Percentiles rank a stretch among this genome's conserved stretches.
Conservation (phyloP, 768 basidiomycete species). For the Russula sp. region DNA sequence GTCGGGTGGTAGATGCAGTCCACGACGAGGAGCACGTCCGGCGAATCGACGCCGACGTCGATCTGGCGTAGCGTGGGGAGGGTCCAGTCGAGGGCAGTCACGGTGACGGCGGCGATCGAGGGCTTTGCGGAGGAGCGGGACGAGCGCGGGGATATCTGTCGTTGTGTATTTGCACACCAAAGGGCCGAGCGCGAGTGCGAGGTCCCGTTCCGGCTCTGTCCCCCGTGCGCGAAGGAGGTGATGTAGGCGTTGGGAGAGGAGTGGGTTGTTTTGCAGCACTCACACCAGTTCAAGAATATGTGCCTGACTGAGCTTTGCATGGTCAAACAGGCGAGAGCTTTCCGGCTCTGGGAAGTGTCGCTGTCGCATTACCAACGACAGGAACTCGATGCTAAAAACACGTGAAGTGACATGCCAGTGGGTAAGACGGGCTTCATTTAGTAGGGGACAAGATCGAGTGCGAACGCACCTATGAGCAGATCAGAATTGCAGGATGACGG, state of each 20-base stretch:
- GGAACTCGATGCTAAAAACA: constrained; percentile 57
- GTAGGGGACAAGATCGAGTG: neutral
- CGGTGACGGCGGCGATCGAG: neutral
- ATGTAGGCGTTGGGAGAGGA: neutral
- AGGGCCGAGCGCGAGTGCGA: constrained; percentile 19
- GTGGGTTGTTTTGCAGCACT: constrained; percentile 12
- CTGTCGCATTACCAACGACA: constrained; percentile 54
- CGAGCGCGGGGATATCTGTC: constrained; percentile 22
- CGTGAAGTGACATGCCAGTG: neutral
- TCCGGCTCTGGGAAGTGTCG: constrained; percentile 34
- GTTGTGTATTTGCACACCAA: constrained; percentile 20
- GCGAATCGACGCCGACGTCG: neutral
- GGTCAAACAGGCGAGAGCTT: constrained; percentile 38
- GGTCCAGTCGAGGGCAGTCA: constrained; percentile 19
- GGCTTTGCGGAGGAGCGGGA: constrained; percentile 21
- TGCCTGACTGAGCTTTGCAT: constrained; percentile 36
- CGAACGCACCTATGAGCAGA: neutral
- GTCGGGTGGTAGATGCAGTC: constrained; percentile 13
- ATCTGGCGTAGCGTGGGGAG: neutral
- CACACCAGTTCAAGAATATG: constrained; percentile 75
- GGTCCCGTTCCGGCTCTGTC: constrained; percentile 24
- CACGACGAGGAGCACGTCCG: neutral
- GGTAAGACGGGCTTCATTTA: too few relatives aligned
- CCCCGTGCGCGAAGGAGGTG: constrained; percentile 7
- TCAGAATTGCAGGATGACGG: neutral